Evolutionary conservation across 2,329 filamentous ascomycete species (phyloP).

Genomic region (Ophiostoma perfectum): DNA sequence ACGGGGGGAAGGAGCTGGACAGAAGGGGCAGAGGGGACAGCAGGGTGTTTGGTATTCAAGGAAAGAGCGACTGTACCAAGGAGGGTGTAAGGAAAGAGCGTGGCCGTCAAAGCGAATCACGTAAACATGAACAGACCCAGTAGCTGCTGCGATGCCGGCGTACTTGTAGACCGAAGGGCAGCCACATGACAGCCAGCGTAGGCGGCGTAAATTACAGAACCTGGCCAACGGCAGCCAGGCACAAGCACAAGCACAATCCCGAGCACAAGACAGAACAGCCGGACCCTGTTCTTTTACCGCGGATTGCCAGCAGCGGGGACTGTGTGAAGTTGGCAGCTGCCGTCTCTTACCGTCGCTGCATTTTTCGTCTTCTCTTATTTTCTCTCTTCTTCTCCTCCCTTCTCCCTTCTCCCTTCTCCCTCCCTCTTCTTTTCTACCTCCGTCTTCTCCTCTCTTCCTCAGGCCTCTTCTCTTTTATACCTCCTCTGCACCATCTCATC

Average conservation of each 20-base stretch:
- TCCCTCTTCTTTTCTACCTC: neutral
- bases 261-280: neutral
- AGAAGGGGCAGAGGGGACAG: too few relatives aligned
- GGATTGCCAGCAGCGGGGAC: neutral
- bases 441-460: neutral
- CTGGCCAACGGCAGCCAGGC: neutral
- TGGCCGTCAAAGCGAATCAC: too few relatives aligned
- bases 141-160: too few relatives aligned
- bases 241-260: neutral
- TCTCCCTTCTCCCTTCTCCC: constrained; percentile 3
- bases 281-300: neutral
- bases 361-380: neutral
- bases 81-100: too few relatives aligned
- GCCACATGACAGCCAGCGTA: neutral
- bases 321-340: neutral
- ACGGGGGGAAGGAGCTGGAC: too few relatives aligned
- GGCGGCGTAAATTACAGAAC: neutral
- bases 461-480: neutral
- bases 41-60: too few relatives aligned
- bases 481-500: neutral
- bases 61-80: too few relatives aligned
- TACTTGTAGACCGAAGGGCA: neutral
- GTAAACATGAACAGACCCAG: too few relatives aligned
- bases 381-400: neutral
- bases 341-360: neutral